Conservation (phyloP, 2,329 filamentous ascomycete genomes). For the Gyromitra esculenta region DNA sequence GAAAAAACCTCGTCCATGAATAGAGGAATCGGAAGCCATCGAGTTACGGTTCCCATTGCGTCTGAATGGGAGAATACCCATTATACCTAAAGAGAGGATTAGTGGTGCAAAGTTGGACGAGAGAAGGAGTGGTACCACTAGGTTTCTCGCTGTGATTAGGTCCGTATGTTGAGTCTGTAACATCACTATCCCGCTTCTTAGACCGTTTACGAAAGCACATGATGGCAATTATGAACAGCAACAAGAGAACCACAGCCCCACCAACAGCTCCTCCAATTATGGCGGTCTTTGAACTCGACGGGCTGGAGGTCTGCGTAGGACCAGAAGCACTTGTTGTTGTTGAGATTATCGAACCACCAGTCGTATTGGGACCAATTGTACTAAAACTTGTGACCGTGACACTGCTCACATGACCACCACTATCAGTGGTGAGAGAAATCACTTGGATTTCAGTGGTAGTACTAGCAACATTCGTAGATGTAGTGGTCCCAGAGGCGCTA, state of each 20-base stretch:
- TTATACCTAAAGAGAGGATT: slow-evolving; percentile 5
- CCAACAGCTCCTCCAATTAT: slow-evolving; percentile 21
- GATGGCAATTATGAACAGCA: not conserved
- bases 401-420: not conserved
- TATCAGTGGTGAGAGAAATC: no score
- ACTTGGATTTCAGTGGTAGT: no score
- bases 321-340: not conserved
- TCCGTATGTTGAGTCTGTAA: not conserved
- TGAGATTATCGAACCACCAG: not conserved
- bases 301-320: not conserved
- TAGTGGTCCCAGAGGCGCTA: no score
- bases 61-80: not conserved
- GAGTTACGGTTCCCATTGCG: slow-evolving; percentile 2
- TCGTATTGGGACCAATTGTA: not conserved
- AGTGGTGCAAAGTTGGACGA: not conserved
- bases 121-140: not conserved
- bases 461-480: no score
- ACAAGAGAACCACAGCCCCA: not conserved
- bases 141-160: not conserved
- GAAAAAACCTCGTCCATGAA: not conserved
- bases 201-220: not conserved
- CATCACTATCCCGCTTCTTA: no score
- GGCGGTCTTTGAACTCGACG: not conserved
- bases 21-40: not conserved
- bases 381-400: not conserved